phyloP scores from a whole-genome alignment of 192 early-diverging fungal species.

The Coemansia sp. region DNA sequence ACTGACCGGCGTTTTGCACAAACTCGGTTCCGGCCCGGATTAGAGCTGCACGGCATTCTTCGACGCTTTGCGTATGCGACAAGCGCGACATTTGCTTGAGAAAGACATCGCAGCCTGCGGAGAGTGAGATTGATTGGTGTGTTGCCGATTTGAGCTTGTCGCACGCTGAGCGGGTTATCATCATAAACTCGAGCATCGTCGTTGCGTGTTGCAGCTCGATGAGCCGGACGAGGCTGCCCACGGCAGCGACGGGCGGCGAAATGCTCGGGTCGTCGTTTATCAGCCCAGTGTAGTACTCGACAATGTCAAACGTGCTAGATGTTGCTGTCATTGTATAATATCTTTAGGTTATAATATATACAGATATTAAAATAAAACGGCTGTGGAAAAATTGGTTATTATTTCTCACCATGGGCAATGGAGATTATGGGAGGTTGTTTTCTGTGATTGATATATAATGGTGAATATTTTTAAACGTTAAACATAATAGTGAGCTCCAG shows the following conservation, averaged over 20 bases:
- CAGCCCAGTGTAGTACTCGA: slow-evolving; percentile 36
- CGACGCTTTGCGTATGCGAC: slow-evolving; percentile 60
- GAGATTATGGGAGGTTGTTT: too few relatives aligned
- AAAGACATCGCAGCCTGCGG: slow-evolving; percentile 87
- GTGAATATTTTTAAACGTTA: too few relatives aligned
- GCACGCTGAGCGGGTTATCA: slow-evolving; percentile 67
- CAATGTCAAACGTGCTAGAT: slow-evolving; percentile 23
- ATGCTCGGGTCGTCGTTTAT: slow-evolving; percentile 56
- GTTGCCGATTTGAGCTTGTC: slow-evolving; percentile 66
- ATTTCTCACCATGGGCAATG: too few relatives aligned
- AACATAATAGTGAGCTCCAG: too few relatives aligned
- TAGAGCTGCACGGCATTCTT: slow-evolving; percentile 67
- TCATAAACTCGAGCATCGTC: slow-evolving; percentile 87
- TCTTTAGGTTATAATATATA: neutral
- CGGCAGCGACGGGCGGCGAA: slow-evolving; percentile 74
- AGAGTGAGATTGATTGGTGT: slow-evolving; percentile 74
- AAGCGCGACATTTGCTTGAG: slow-evolving; percentile 52
- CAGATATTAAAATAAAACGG: neutral
- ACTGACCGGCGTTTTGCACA: slow-evolving; percentile 69
- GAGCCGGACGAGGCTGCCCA: slow-evolving; percentile 68
- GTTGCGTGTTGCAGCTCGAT: slow-evolving; percentile 71
- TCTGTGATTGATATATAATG: too few relatives aligned
- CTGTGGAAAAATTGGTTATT: neutral
- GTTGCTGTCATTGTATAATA: neutral
- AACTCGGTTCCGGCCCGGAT: slow-evolving; percentile 70